phyloP scores from a whole-genome alignment of 2,329 filamentous ascomycete genomes.

The Fusarium sororula region DNA sequence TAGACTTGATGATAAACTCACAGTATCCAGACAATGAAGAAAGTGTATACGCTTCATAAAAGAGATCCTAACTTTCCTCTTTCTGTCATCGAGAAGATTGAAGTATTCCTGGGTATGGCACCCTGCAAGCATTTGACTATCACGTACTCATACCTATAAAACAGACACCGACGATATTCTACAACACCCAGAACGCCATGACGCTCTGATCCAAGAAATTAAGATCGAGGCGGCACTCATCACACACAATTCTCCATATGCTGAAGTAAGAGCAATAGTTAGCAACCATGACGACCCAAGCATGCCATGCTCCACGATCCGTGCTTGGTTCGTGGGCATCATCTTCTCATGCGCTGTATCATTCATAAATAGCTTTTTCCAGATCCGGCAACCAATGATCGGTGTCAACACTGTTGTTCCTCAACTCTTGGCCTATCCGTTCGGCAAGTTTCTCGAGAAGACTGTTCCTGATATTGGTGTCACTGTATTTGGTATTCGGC shows the following conservation, averaged over 20 bases:
- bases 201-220: constrained; percentile 57
- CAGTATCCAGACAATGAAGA: constrained; percentile 44
- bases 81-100: constrained; percentile 47
- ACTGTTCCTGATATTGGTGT: constrained; percentile 61
- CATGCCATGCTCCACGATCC: constrained; percentile 63
- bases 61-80: constrained; percentile 52
- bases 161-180: constrained; percentile 45
- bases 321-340: constrained; percentile 63
- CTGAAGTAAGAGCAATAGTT: constrained; percentile 64
- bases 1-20: background rate
- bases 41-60: constrained; percentile 47
- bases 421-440: constrained; percentile 65
- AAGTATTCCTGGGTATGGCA: constrained; percentile 48
- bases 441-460: constrained; percentile 61
- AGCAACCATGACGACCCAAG: constrained; percentile 61
- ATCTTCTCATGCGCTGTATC: constrained; percentile 58
- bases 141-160: background rate
- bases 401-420: constrained; percentile 62
- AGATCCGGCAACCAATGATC: constrained; percentile 64
- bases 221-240: constrained; percentile 62
- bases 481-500: constrained; percentile 55
- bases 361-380: constrained; percentile 66
- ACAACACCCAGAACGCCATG: constrained; percentile 50
- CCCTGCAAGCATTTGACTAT: background rate
- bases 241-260: constrained; percentile 62